A percentile compares a stretch with the other conserved stretches of the same genome.
These are phyloP conservation scores for Lactarius sp. DNA, from an alignment of 768 basidiomycete genomes.

Conservation along the genomic window DNA sequence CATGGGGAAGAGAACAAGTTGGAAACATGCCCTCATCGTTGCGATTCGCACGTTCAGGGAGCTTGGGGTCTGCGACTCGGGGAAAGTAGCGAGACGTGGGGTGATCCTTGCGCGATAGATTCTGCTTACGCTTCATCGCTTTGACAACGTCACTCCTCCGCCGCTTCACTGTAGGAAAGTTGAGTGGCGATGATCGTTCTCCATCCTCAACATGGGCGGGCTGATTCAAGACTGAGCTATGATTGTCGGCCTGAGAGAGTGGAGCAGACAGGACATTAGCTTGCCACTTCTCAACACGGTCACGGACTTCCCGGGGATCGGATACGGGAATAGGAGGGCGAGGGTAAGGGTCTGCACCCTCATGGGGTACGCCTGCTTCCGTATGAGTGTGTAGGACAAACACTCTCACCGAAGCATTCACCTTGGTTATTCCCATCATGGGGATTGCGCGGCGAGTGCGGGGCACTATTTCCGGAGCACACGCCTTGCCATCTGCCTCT, in stretches of 20 bases:
- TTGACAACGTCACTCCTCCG: constrained; percentile 4
- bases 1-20: not conserved
- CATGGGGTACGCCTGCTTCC: constrained; percentile 1
- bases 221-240: not conserved
- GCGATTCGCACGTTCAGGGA: not conserved
- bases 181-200: constrained; percentile 7
- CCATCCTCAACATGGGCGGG: not conserved
- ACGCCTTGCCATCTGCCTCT: constrained; percentile 21
- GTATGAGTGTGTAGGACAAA: constrained; percentile 1
- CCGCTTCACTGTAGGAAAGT: constrained; percentile 2
- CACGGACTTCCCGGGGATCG: constrained; percentile 5
- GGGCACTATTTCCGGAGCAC: constrained; percentile 17
- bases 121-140: constrained; percentile 6
- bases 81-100: constrained; percentile 16
- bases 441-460: not conserved
- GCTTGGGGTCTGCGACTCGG: not conserved
- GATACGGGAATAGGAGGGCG: constrained; percentile 4
- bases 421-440: constrained; percentile 9
- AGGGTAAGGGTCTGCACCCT: constrained; percentile 12
- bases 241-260: not conserved
- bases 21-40: not conserved
- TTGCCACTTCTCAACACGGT: constrained; percentile 19
- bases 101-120: not conserved
- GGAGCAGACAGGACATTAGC: constrained; percentile 8
- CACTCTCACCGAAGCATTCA: constrained; percentile 4